Evolutionary conservation across 164 flowering plant genomes (phyloP).

Genomic region (Cinnamomum micranthum): DNA sequence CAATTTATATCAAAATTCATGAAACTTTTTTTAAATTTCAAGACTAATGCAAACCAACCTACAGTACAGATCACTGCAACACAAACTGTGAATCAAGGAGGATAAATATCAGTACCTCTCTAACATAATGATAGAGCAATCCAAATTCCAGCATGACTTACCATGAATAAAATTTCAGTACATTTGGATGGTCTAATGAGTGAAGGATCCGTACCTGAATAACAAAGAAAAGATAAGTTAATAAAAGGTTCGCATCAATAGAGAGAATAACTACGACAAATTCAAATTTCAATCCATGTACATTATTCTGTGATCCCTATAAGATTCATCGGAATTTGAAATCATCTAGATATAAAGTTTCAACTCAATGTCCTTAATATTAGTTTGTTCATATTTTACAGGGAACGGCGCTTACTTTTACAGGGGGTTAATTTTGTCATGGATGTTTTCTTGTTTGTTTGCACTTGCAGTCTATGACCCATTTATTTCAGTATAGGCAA

Average conservation of each 20-base stretch:
- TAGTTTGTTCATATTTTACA: neutral
- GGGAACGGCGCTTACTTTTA: neutral
- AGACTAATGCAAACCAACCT: neutral
- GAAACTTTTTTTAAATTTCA: neutral
- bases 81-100: neutral
- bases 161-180: conserved; percentile 85
- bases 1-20: no score
- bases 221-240: neutral
- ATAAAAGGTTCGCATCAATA: no score
- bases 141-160: conserved; percentile 25
- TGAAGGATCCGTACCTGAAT: conserved; percentile 86
- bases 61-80: neutral
- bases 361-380: neutral
- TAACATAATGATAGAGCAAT: neutral
- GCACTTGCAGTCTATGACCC: neutral
- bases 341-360: neutral
- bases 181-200: conserved; percentile 74
- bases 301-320: no score
- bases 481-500: no score
- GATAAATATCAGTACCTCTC: neutral
- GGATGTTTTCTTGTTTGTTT: neutral
- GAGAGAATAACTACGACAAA: no score
- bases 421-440: neutral
- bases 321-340: neutral
- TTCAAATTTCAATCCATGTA: no score